These are phyloP conservation scores for Cladosporium halotolerans DNA, from an alignment of 2,329 filamentous ascomycete species.

Conservation along the genomic window DNA sequence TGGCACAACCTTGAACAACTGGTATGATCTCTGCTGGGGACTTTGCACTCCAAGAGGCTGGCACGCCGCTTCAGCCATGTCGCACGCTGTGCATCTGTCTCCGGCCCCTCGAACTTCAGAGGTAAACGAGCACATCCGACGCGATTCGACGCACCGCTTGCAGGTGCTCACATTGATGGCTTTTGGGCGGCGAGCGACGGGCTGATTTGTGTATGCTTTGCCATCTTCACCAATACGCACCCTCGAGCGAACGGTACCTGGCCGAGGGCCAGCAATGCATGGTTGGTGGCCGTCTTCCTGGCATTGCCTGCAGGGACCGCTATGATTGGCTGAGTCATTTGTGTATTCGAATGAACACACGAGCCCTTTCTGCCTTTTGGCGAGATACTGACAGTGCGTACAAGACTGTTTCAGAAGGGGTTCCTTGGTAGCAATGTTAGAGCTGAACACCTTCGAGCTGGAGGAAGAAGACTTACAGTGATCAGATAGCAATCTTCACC, in stretches of 20 bases:
- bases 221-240: conserved; percentile 19
- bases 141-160: conserved; percentile 12
- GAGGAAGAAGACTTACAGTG: conserved; percentile 11
- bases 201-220: conserved; percentile 12
- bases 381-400: conserved; percentile 23
- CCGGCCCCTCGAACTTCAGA: conserved; percentile 11
- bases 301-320: conserved; percentile 28
- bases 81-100: conserved; percentile 12
- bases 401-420: conserved; percentile 31
- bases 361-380: conserved; percentile 18
- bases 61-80: conserved; percentile 8
- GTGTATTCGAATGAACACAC: conserved; percentile 31
- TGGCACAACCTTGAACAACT: no score
- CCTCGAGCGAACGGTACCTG: conserved; percentile 21
- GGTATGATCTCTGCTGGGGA: no score
- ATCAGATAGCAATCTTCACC: conserved; percentile 33
- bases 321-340: background rate
- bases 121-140: conserved; percentile 18
- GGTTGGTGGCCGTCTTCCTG: conserved; percentile 20
- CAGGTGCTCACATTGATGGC: conserved; percentile 1
- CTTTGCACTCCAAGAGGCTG: conserved; percentile 2
- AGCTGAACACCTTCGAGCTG: background rate
- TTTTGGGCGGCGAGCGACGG: conserved; percentile 6
- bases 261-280: conserved; percentile 33
- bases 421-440: background rate